These are phyloP conservation scores for Cercospora sojina DNA, from an alignment of 2,329 filamentous ascomycete species.

Conservation along the genomic window DNA sequence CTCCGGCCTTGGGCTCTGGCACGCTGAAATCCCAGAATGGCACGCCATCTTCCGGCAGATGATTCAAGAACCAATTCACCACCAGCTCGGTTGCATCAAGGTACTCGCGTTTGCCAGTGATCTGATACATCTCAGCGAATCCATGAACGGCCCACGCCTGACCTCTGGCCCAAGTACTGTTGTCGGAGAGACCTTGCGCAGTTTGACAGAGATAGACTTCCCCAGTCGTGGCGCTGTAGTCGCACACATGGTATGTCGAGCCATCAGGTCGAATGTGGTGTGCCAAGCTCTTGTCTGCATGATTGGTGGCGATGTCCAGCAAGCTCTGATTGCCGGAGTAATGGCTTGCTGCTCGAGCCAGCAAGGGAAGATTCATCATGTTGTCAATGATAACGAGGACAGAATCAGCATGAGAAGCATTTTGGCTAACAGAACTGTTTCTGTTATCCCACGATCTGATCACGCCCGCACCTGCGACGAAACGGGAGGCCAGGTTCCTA, in stretches of 20 bases:
- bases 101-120: constrained; percentile 13
- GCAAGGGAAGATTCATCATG: constrained; percentile 26
- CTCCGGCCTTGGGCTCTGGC: constrained; percentile 13
- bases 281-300: constrained; percentile 20
- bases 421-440: constrained; percentile 9
- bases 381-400: constrained; percentile 26
- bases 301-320: constrained; percentile 17
- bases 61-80: constrained; percentile 22
- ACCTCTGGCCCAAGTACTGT: constrained; percentile 25
- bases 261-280: constrained; percentile 22
- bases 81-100: constrained; percentile 14
- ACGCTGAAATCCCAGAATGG: constrained; percentile 23
- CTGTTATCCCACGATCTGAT: constrained; percentile 23
- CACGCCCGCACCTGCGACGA: constrained; percentile 18
- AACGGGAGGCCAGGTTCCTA: constrained; percentile 20
- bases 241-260: constrained; percentile 22
- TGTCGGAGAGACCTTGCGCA: constrained; percentile 23
- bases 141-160: constrained; percentile 26
- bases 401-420: constrained; percentile 21
- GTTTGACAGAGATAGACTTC: constrained; percentile 25
- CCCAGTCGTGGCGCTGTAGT: constrained; percentile 20
- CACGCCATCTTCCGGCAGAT: constrained; percentile 22
- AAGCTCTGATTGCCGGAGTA: constrained; percentile 20
- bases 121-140: constrained; percentile 22
- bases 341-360: constrained; percentile 14